Base-by-base conservation (phyloP, 495 filamentous ascomycete genomes). In the Podospora pseudopauciseta region DNA sequence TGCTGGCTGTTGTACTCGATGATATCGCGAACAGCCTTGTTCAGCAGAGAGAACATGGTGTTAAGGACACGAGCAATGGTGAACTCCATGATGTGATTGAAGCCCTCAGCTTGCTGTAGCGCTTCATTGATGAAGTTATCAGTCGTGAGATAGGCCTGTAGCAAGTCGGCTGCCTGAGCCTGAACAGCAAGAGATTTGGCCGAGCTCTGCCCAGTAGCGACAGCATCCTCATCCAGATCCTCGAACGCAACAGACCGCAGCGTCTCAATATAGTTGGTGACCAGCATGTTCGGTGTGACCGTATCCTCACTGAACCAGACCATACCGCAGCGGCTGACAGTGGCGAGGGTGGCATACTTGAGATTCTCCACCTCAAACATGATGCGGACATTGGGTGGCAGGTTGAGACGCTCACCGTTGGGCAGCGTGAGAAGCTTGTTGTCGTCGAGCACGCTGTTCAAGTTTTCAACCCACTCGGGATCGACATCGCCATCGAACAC, bases 361-460 rank as follows among this genome's bases (percentile, higher is more conserved):
- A 99, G 84, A n/a, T 88, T 98, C 81, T 98, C 96, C 28, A 99
- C 95, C 81, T 99, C 95, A 70, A 99, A 99, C 92, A 99, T 96
- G 78, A 99, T 96, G 66, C 95, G 92, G 26, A 99, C 95, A 76
- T 99, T 99, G 0, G 91, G 72, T 9, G 95, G 96, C 15, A 99
- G 80, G 72, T 92, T 95, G 61, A 99, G 88, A 82, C 95, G 94
- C 79, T 99, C 95, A 76, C 95, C 95, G 73, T 99, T 99, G 16
- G 95, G 95, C 66, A 99, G 82, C 0, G 95, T 99, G 23, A 99
- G 83, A 15, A 99, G 84, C 76, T 97, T 98, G 81, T 99, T 99
- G 82, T 99, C 95, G 73, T 99, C 95, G 55, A 99, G 85, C 63
- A 99, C 95, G 85, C 92, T 96, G 89, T 99, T 99, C 81, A 99